Evolutionary conservation across 1,284 basidiomycete genomes (phyloP).

Genomic region (Ganoderma boninense): DNA sequence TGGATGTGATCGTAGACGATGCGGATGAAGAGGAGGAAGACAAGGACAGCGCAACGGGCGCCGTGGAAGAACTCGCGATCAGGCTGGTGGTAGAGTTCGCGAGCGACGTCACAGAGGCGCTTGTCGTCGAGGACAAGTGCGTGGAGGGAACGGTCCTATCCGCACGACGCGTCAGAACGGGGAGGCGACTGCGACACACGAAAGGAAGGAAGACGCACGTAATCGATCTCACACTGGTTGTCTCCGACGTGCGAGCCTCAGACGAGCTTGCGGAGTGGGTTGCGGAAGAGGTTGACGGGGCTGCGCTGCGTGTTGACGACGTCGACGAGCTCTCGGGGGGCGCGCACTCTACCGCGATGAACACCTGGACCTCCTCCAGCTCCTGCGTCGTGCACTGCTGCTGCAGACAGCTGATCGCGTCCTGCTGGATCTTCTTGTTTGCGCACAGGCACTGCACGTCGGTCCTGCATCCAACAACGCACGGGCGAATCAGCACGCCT

Average conservation of each 20-base stretch:
- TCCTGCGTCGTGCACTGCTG: conserved; percentile 7
- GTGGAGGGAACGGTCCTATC: background rate
- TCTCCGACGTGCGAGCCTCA: background rate
- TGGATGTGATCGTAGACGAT: background rate
- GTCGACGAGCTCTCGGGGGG: background rate
- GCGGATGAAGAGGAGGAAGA: background rate
- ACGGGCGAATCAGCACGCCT: background rate
- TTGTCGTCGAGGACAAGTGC: background rate
- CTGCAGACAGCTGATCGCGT: conserved; percentile 1
- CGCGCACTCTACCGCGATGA: conserved; percentile 4
- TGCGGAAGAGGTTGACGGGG: background rate
- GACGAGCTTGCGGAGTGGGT: background rate
- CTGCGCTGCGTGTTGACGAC: background rate
- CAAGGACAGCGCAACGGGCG: background rate
- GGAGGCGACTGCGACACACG: background rate
- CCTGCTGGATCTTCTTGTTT: conserved; percentile 9
- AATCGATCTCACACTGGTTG: no score
- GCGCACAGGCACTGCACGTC: conserved; percentile 8
- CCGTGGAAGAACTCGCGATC: background rate
- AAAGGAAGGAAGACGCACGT: background rate
- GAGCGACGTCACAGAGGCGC: background rate
- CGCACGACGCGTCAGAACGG: background rate
- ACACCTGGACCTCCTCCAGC: background rate
- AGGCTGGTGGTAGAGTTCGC: background rate
- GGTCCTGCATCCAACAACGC: background rate